Conservation (phyloP, 1,284 basidiomycete species). For the Cryptococcus maquisensis region DNA sequence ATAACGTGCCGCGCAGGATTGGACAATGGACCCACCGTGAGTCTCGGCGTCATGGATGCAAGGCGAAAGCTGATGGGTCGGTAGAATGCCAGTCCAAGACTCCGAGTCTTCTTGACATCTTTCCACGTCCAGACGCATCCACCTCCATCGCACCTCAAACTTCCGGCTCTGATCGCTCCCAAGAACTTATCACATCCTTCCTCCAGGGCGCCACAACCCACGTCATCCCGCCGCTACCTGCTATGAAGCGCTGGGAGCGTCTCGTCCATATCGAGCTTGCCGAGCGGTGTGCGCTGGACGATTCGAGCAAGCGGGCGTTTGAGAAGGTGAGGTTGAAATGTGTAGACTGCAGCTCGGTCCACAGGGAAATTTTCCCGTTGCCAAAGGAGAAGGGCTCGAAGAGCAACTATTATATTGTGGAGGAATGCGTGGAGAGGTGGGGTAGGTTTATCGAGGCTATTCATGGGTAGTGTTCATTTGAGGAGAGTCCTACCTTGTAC, state of each 20-base stretch:
- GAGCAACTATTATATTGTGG: conserved; percentile 37
- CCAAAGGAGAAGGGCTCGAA: background rate
- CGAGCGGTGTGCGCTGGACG: conserved; percentile 22
- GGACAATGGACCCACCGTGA: conserved; percentile 46
- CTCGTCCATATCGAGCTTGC: conserved; percentile 48
- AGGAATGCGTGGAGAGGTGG: conserved; percentile 42
- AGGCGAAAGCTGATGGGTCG: background rate
- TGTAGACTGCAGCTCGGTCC: conserved; percentile 38
- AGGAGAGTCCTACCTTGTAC: too few species aligned
- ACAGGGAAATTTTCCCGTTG: conserved; percentile 45
- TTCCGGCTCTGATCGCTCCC: conserved; percentile 8
- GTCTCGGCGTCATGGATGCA: conserved; percentile 3
- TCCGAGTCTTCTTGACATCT: conserved; percentile 44
- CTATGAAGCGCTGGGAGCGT: conserved; percentile 45
- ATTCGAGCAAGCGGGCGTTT: conserved; percentile 12
- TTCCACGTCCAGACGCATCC: conserved; percentile 25
- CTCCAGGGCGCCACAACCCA: conserved; percentile 36
- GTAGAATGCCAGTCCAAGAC: conserved; percentile 41
- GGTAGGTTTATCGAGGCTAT: conserved; percentile 34
- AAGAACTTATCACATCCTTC: conserved; percentile 20
- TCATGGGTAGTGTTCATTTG: background rate
- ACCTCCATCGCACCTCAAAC: background rate
- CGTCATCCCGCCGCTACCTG: conserved; percentile 8
- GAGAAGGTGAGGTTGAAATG: conserved; percentile 27
- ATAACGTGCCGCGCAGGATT: conserved; percentile 46